phyloP scores from a whole-genome alignment of 139 green algal species.

The Picochlorum sp. region DNA sequence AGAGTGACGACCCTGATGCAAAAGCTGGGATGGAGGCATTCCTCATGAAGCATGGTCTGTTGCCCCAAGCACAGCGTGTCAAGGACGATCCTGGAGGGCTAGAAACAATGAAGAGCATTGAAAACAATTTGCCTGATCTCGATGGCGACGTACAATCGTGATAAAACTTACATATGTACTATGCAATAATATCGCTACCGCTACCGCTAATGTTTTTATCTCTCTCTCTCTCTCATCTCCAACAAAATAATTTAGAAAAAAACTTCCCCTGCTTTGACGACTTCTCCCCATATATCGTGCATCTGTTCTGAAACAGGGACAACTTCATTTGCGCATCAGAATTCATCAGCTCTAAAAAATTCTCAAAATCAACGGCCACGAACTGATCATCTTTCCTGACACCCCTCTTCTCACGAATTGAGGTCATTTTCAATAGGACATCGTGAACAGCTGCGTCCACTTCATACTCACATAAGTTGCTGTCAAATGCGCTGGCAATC shows the following conservation, averaged over 20 bases:
- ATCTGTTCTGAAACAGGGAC: too few relatives aligned
- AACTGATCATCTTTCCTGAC: too few relatives aligned
- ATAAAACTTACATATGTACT: background rate
- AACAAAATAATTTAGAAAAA: background rate
- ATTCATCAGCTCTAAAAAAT: too few relatives aligned
- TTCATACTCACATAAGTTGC: slow-evolving; percentile 18
- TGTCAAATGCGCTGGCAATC: slow-evolving; percentile 16
- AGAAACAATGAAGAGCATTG: slow-evolving; percentile 10
- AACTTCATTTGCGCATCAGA: too few relatives aligned
- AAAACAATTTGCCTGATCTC: slow-evolving; percentile 4
- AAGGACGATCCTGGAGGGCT: slow-evolving; percentile 9
- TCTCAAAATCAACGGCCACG: too few relatives aligned
- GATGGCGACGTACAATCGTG: background rate
- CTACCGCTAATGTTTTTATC: too few relatives aligned
- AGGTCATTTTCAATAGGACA: slow-evolving; percentile 14
- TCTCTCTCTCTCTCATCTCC: too few relatives aligned
- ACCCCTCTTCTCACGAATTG: background rate
- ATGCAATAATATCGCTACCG: too few relatives aligned
- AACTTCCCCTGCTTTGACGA: background rate
- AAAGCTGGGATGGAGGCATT: background rate
- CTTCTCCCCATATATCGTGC: too few relatives aligned
- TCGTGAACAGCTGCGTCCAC: slow-evolving; percentile 20
- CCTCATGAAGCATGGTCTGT: background rate
- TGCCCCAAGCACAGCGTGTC: background rate
- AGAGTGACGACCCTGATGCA: background rate